Conservation (phyloP, 805 yeast genomes). For the Ogataea populi-albae region DNA sequence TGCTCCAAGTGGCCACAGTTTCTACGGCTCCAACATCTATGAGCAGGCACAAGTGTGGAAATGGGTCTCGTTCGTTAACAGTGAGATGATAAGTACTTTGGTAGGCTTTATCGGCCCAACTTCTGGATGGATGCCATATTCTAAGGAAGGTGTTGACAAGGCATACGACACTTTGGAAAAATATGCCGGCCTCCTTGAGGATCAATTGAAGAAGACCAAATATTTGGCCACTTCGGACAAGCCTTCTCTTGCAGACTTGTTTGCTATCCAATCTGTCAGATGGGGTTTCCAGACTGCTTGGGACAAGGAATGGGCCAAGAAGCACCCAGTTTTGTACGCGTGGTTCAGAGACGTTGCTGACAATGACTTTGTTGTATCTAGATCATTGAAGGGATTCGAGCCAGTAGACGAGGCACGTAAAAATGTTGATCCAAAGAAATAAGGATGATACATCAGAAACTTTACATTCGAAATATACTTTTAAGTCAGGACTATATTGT, state of each 20-base stretch:
- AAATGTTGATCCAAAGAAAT: too few relatives aligned
- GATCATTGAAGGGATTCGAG: conserved; percentile 15
- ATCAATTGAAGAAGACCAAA: conserved; percentile 4
- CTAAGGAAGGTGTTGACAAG: too few relatives aligned
- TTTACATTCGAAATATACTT: too few relatives aligned
- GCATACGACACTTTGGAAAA: too few relatives aligned
- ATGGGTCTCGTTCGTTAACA: conserved; percentile 75
- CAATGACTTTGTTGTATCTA: conserved; percentile 16
- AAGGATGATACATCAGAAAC: too few relatives aligned
- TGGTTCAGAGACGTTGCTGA: conserved; percentile 38
- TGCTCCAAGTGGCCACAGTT: conserved; percentile 38
- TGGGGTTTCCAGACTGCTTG: conserved; percentile 43
- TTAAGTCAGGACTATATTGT: too few relatives aligned
- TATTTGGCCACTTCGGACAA: conserved; percentile 20
- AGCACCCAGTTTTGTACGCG: conserved; percentile 43
- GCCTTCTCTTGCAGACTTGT: conserved; percentile 37
- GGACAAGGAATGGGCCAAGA: conserved; percentile 44
- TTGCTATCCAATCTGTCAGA: conserved; percentile 34
- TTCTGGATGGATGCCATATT: too few relatives aligned
- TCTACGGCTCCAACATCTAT: conserved; percentile 54
- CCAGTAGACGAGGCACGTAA: conserved; percentile 15
- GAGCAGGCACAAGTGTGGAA: conserved; percentile 62
- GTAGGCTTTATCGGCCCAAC: conserved; percentile 53
- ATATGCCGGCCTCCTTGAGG: too few relatives aligned
- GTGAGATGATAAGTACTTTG: conserved; percentile 51